Conservation (phyloP, 106 monocot genomes). For the Apostasia shenzhenica region DNA sequence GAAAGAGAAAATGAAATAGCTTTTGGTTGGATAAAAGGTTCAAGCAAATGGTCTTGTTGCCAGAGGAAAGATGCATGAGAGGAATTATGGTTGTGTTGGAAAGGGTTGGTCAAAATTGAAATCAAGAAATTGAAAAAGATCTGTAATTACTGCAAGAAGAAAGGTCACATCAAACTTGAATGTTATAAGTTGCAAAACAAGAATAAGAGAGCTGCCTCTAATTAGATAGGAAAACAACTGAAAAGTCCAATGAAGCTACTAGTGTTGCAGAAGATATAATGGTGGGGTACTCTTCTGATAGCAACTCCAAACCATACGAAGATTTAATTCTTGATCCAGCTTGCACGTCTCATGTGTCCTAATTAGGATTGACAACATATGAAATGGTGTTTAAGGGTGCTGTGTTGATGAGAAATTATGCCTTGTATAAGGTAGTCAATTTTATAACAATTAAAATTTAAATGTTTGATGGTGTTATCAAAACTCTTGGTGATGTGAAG, state of each 20-base stretch:
- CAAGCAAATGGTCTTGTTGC: background rate
- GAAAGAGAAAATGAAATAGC: background rate
- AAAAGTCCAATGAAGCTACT: background rate
- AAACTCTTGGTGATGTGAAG: background rate
- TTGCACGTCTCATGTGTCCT: constrained; percentile 4
- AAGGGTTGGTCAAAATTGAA: background rate
- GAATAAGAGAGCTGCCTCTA: background rate
- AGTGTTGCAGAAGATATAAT: background rate
- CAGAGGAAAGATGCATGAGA: background rate
- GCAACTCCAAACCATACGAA: background rate
- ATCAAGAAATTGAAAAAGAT: background rate
- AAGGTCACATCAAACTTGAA: background rate
- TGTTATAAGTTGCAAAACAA: background rate
- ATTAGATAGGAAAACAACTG: background rate
- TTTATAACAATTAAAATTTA: constrained; percentile 3
- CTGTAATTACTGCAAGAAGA: constrained; percentile 2
- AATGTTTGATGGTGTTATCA: constrained; percentile 9
- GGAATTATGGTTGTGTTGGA: background rate
- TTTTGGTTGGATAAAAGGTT: background rate
- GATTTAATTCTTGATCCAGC: background rate
- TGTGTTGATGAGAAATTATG: constrained; percentile 9
- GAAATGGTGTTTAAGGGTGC: background rate
- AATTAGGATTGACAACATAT: constrained; percentile 4
- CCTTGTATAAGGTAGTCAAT: background rate
- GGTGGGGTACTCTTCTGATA: background rate